These are phyloP conservation scores for Diaporthe longicolla DNA, from an alignment of 2,329 filamentous ascomycete species.

Conservation along the genomic window DNA sequence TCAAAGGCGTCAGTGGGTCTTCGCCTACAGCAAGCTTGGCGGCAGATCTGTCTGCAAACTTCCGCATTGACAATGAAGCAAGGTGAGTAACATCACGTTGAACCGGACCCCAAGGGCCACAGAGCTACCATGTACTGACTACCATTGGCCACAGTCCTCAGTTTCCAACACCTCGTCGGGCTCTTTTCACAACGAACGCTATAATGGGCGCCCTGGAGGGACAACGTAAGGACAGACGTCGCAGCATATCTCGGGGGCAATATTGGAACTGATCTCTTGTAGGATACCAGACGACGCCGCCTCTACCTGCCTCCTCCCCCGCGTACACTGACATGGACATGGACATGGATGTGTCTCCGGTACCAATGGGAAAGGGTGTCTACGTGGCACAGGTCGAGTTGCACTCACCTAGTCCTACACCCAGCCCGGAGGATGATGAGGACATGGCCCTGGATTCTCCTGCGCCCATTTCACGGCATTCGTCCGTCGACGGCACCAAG, in stretches of 20 bases:
- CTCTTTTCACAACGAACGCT: constrained; percentile 83
- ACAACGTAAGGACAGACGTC: constrained; percentile 66
- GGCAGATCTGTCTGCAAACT: constrained; percentile 96
- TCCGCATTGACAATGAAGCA: constrained; percentile 86
- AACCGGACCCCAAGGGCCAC: background rate
- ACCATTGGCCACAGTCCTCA: constrained; percentile 72
- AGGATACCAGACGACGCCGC: constrained; percentile 87
- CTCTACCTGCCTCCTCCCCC: constrained; percentile 83
- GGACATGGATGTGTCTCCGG: constrained; percentile 90
- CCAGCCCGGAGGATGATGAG: constrained; percentile 58
- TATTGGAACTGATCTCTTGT: constrained; percentile 48
- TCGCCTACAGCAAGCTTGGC: constrained; percentile 93
- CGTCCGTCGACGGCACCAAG: constrained; percentile 64
- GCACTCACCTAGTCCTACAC: constrained; percentile 79
- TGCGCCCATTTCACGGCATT: constrained; percentile 61
- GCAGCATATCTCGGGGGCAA: constrained; percentile 15
- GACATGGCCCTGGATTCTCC: constrained; percentile 72
- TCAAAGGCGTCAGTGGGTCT: constrained; percentile 83
- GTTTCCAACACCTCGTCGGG: constrained; percentile 85
- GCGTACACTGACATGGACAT: constrained; percentile 74
- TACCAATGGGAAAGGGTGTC: constrained; percentile 84
- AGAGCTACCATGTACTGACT: constrained; percentile 41
- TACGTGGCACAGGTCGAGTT: constrained; percentile 76
- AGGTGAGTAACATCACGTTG: constrained; percentile 72
- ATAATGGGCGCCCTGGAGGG: constrained; percentile 71